A percentile compares a stretch with the other conserved stretches of the same genome.
phyloP scores from a whole-genome alignment of 2,329 filamentous ascomycete genomes.

The Pseudodiploospora longispora region DNA sequence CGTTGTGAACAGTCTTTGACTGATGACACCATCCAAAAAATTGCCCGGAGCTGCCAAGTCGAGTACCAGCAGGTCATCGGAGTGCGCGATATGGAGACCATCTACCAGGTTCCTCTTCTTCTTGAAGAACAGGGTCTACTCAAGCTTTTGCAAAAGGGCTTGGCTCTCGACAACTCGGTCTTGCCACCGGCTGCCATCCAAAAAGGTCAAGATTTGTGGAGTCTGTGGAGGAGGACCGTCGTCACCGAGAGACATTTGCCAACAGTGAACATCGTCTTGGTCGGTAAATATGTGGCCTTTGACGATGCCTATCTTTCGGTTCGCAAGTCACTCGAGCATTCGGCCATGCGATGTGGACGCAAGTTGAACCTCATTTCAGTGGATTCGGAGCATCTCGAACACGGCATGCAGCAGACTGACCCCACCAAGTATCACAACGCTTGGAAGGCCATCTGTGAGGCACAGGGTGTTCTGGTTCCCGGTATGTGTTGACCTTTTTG shows the following conservation, averaged over 20 bases:
- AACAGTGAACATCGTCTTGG: conserved; percentile 71
- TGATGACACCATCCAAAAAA: conserved; percentile 69
- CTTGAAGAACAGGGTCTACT: conserved; percentile 75
- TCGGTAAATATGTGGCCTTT: conserved; percentile 84
- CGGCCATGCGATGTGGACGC: conserved; percentile 74
- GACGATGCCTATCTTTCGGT: conserved; percentile 83
- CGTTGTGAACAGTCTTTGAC: conserved; percentile 76
- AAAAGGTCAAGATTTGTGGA: conserved; percentile 65
- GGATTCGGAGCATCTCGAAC: conserved; percentile 77
- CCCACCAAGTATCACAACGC: conserved; percentile 75
- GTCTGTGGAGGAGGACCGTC: conserved; percentile 67
- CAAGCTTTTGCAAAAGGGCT: conserved; percentile 52
- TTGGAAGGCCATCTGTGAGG: conserved; percentile 71
- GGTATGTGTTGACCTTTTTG: conserved; percentile 2
- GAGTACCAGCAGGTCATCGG: conserved; percentile 76
- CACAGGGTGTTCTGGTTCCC: conserved; percentile 45
- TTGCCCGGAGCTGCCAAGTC: conserved; percentile 83
- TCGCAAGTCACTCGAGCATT: conserved; percentile 80
- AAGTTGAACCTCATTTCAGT: conserved; percentile 79
- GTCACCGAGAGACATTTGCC: conserved; percentile 56
- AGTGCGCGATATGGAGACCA: conserved; percentile 83
- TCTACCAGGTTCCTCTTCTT: conserved; percentile 92
- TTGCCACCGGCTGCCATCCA: conserved; percentile 46
- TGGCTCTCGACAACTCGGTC: conserved; percentile 53
- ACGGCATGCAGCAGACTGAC: conserved; percentile 48